Evolutionary conservation across 208 protist genomes (phyloP).

Genomic region (Leishmania major): DNA sequence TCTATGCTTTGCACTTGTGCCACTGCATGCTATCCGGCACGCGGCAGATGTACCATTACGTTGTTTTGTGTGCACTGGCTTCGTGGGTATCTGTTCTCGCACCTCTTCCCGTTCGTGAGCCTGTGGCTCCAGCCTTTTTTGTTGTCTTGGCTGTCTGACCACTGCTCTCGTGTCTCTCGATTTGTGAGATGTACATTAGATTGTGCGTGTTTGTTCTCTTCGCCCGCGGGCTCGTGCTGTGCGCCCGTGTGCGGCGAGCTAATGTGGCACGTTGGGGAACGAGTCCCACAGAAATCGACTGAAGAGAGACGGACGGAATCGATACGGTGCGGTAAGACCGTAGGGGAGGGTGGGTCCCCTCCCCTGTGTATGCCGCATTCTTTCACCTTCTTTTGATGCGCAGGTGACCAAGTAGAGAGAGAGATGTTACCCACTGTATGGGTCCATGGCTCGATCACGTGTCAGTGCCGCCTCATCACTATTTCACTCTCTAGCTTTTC

Average conservation of each 20-base stretch:
- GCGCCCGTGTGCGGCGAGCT: background rate
- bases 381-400: background rate
- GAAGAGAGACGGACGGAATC: background rate
- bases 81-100: background rate
- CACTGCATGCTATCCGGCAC: background rate
- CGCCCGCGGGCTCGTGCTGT: background rate
- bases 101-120: background rate
- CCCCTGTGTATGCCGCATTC: background rate
- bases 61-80: background rate
- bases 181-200: constrained; percentile 1
- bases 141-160: background rate
- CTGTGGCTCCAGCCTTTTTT: background rate
- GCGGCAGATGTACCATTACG: background rate
- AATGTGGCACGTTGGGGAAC: background rate
- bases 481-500: background rate
- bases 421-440: background rate
- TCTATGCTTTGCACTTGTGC: too few relatives aligned
- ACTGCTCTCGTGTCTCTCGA: background rate
- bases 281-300: background rate
- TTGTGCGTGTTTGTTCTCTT: background rate
- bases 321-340: too few relatives aligned
- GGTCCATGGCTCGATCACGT: background rate
- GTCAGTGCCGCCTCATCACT: background rate
- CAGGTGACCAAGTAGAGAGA: background rate
- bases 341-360: too few relatives aligned